Percentiles rank a stretch among this genome's conserved stretches.
Evolutionary conservation across 2,329 filamentous ascomycete species (phyloP).

Genomic region (Emmonsiellopsis sp.): DNA sequence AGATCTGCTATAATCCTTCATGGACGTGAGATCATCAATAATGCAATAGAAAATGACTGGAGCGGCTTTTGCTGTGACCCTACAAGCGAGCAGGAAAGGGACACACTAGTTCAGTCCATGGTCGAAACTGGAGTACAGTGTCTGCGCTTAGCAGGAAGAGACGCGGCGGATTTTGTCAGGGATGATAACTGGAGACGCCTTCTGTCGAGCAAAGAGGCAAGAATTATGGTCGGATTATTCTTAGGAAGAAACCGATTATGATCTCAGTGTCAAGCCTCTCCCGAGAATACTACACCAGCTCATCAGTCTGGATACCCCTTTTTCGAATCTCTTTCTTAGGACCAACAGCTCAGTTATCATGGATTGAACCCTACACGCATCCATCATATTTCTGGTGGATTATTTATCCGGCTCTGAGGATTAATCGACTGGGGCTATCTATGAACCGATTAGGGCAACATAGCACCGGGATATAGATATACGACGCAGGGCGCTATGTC

Average conservation of each 20-base stretch:
- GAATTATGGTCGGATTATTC: neutral
- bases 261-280: neutral
- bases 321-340: neutral
- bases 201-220: neutral
- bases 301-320: neutral
- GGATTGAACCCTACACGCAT: neutral
- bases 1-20: constrained; percentile 6
- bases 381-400: neutral
- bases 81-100: neutral
- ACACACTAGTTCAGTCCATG: neutral
- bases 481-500: too few relatives aligned
- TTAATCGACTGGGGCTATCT: neutral
- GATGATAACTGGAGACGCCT: neutral
- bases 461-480: too few relatives aligned
- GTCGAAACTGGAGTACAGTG: neutral
- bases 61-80: constrained; percentile 2
- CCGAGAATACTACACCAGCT: neutral
- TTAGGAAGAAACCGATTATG: neutral
- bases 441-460: neutral
- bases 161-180: neutral
- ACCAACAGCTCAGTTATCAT: neutral
- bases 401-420: neutral
- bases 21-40: constrained; percentile 8
- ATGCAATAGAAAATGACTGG: constrained; percentile 6
- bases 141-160: neutral